These are phyloP conservation scores for Termitomyces sp. DNA, from an alignment of 768 basidiomycete genomes.

Conservation along the genomic window DNA sequence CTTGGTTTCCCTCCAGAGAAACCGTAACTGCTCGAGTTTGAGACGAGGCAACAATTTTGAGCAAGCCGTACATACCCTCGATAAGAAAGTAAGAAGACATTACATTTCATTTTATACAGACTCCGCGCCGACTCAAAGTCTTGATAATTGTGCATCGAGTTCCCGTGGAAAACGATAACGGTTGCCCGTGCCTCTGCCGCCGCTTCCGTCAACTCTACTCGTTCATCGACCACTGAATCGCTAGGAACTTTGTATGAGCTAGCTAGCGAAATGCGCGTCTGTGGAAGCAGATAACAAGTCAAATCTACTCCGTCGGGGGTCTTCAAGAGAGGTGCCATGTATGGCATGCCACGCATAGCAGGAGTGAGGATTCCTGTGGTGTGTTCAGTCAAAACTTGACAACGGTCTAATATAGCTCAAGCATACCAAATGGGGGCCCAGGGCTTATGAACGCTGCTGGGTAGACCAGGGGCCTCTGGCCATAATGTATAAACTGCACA, in stretches of 20 bases:
- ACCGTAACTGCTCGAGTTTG: slow-evolving; percentile 56
- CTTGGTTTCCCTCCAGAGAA: slow-evolving; percentile 74
- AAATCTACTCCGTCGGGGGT: slow-evolving; percentile 15
- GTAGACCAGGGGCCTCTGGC: slow-evolving; percentile 14
- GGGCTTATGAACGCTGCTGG: slow-evolving; percentile 10
- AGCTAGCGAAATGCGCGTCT: slow-evolving; percentile 5
- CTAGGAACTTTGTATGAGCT: background rate
- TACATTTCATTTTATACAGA: slow-evolving; percentile 72
- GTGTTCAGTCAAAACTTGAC: background rate
- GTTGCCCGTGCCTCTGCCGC: slow-evolving; percentile 52
- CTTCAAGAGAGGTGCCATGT: slow-evolving; percentile 10
- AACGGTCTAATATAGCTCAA: background rate
- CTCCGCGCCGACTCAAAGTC: slow-evolving; percentile 63
- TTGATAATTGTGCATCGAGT: slow-evolving; percentile 72
- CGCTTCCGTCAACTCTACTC: slow-evolving; percentile 13
- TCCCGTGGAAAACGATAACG: slow-evolving; percentile 86
- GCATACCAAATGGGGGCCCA: background rate
- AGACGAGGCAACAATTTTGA: background rate
- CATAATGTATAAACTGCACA: slow-evolving; percentile 13
- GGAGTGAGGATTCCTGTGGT: slow-evolving; percentile 1
- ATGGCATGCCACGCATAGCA: slow-evolving; percentile 5
- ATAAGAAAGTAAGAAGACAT: slow-evolving; percentile 87
- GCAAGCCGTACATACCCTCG: slow-evolving; percentile 59
- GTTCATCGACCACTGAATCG: background rate
- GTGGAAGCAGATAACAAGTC: slow-evolving; percentile 14